These are phyloP conservation scores for Dentiscutata heterogama DNA, from an alignment of 371 early-diverging fungal species.

Conservation along the genomic window DNA sequence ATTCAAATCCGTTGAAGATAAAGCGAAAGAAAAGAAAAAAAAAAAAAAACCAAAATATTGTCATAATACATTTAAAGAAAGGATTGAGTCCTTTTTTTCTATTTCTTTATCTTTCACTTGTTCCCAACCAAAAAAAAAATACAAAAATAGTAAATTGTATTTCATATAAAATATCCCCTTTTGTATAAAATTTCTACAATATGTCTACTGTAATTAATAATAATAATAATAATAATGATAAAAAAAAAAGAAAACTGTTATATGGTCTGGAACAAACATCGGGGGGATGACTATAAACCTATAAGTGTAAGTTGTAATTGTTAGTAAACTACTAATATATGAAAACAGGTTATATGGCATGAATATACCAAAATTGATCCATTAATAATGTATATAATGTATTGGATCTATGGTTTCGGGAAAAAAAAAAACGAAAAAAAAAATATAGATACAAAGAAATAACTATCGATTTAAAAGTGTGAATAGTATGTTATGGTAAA, in stretches of 20 bases:
- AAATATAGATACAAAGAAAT: slow-evolving; percentile 37
- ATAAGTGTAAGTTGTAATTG: slow-evolving; percentile 1
- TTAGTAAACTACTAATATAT: not conserved
- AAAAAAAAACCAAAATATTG: not conserved
- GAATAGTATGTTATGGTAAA: not conserved
- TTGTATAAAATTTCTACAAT: slow-evolving; percentile 26
- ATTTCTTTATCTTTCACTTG: slow-evolving; percentile 31
- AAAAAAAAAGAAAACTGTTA: not conserved
- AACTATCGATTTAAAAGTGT: not conserved
- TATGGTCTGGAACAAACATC: not conserved
- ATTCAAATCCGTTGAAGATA: not conserved
- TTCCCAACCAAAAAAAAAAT: slow-evolving; percentile 9
- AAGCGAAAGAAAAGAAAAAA: slow-evolving; percentile 23
- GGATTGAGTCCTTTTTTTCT: slow-evolving; percentile 5
- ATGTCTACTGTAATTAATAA: slow-evolving; percentile 31
- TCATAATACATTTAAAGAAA: slow-evolving; percentile 16
- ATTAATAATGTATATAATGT: not conserved
- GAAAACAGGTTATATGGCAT: slow-evolving; percentile 17
- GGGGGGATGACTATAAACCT: slow-evolving; percentile 22
- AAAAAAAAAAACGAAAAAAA: slow-evolving; percentile 1
- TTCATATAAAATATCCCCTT: slow-evolving; percentile 9
- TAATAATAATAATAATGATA: not conserved
- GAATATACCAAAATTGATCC: slow-evolving; percentile 23
- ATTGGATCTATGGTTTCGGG: slow-evolving; percentile 24
- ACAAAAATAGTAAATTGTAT: slow-evolving; percentile 10